Evolutionary conservation across 139 green algal genomes (phyloP).

Genomic region (Volvox reticuliferus): DNA sequence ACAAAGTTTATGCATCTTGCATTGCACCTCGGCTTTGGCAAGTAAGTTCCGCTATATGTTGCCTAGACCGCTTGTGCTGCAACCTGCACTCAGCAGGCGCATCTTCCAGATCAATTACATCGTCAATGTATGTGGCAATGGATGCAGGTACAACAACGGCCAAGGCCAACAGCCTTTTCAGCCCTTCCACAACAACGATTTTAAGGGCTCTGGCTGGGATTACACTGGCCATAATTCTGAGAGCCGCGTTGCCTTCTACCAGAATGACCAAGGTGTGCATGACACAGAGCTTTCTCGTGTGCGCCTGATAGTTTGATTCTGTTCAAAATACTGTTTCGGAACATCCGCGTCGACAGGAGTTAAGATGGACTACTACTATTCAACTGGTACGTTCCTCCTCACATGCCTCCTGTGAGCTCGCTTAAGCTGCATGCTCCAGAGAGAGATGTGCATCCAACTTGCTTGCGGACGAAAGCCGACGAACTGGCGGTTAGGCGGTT

Average conservation of each 20-base stretch:
- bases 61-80: too few relatives aligned
- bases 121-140: too few relatives aligned
- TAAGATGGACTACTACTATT: conserved; percentile 47
- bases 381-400: conserved; percentile 6
- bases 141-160: conserved; percentile 33
- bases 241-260: conserved; percentile 44
- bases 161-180: conserved; percentile 18
- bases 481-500: not conserved
- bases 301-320: not conserved
- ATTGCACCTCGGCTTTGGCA: too few relatives aligned
- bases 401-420: not conserved
- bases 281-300: not conserved
- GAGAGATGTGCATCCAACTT: not conserved
- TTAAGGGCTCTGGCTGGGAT: not conserved
- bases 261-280: not conserved
- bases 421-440: not conserved
- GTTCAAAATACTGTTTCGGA: not conserved
- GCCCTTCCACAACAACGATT: not conserved
- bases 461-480: too few relatives aligned
- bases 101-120: too few relatives aligned
- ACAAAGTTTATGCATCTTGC: too few relatives aligned
- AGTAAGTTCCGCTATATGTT: too few relatives aligned
- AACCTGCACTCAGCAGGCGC: too few relatives aligned
- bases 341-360: not conserved
- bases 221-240: conserved; percentile 38